phyloP scores from a whole-genome alignment of 106 monocot species.

The Phalaenopsis aphrodite region DNA sequence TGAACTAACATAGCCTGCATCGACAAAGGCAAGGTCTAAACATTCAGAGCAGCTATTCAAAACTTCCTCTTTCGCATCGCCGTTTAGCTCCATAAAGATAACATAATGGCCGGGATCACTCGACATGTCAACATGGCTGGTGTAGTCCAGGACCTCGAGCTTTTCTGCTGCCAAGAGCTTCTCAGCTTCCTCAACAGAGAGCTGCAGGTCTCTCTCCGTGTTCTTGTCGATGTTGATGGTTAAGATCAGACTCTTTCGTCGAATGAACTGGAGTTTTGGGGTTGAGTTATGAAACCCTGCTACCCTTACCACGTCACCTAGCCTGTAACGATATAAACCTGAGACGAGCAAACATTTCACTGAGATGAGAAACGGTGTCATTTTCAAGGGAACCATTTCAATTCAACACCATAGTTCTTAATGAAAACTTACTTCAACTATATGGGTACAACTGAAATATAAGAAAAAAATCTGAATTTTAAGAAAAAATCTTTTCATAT shows the following conservation, averaged over 20 bases:
- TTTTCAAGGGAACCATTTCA: not conserved
- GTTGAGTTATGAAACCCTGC: slow-evolving; percentile 73
- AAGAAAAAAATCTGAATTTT: too few species aligned
- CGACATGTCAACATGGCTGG: slow-evolving; percentile 52
- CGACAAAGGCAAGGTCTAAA: slow-evolving; percentile 64
- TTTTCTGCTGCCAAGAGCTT: slow-evolving; percentile 59
- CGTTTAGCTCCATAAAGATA: slow-evolving; percentile 73
- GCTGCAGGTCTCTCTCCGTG: slow-evolving; percentile 82
- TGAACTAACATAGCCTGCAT: slow-evolving; percentile 61
- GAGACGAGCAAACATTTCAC: not conserved
- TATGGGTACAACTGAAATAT: too few species aligned
- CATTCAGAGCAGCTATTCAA: slow-evolving; percentile 45
- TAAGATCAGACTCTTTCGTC: slow-evolving; percentile 55
- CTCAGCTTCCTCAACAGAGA: slow-evolving; percentile 47
- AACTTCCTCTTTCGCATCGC: slow-evolving; percentile 43
- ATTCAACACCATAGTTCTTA: not conserved
- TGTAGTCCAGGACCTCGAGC: slow-evolving; percentile 77
- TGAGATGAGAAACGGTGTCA: too few species aligned
- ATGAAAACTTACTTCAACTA: not conserved
- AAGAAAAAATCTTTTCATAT: too few species aligned
- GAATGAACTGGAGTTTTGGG: slow-evolving; percentile 60
- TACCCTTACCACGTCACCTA: slow-evolving; percentile 71
- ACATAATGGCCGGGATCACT: slow-evolving; percentile 80
- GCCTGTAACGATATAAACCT: slow-evolving; percentile 76
- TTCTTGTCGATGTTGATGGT: slow-evolving; percentile 95